Evolutionary conservation across 108 stramenopile species (phyloP), one percentile per base, ranked within the genome.

Genomic region (Fragilaria crotonensis): DNA sequence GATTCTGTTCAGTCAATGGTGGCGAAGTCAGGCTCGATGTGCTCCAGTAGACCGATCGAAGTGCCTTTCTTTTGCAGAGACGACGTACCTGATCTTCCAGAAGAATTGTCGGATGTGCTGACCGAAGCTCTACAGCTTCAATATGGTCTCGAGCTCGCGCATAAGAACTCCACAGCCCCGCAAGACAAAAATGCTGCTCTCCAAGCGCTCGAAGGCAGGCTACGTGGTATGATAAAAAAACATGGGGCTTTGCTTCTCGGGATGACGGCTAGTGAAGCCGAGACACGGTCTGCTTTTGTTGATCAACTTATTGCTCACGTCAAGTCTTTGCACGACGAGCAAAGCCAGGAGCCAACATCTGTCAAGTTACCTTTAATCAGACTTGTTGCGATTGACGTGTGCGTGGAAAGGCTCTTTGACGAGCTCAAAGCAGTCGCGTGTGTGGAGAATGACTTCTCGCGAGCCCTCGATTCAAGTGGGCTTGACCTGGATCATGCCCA

Each of bases 101-200:
- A 49, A 30, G 86, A 91, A 11, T 54, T 91, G 2, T 56, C 73
- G 31, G 33, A 59, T 18, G 25, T 66, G 21, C 67, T 91, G 7
- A 59, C 66, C 18, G 67, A 77, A n/a, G 89, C 89, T 3, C 21
- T 85, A 17, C 67, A 66, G 49, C 28, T 84, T 14, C 80, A 79
- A 52, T 67, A 63, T 30, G 32, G 56, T 20, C n/a, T 14, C 27
- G 51, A 52, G 51, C 51, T 52, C 2, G 11, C 1, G 25, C 23
- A 26, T 18, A 25, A 3, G 5, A 25, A 52, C 18, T 52, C 51
- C 18, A 26, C 2, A 26, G 18, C 21, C 2, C 3, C 4, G 33
- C 48, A 68, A 28, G 73, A 52, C 30, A 57, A 75, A 19, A 69
- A 73, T 59, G 29, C 9, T 17, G 26, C 23, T 17, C 29, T 80